Evolutionary conservation across 2,329 filamentous ascomycete species (phyloP).

Genomic region (Beauveria bassiana): DNA sequence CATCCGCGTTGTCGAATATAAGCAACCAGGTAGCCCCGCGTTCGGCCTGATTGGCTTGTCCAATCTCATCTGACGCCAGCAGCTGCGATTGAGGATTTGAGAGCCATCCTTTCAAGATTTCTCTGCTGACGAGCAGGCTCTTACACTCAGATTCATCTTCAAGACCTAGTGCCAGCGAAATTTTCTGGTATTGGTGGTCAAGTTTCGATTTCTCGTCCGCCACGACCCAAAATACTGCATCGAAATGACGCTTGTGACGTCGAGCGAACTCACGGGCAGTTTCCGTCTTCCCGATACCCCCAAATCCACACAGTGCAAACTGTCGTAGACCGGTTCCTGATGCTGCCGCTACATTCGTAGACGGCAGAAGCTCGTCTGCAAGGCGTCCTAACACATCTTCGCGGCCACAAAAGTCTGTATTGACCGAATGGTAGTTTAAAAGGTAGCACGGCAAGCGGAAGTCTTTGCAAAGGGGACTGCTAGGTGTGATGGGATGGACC

Average conservation of each 20-base stretch:
- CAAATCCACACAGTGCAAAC: constrained; percentile 10
- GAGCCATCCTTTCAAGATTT: constrained; percentile 5
- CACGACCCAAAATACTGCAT: constrained; percentile 9
- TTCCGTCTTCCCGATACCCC: constrained; percentile 10
- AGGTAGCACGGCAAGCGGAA: background rate
- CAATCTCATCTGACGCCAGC: background rate
- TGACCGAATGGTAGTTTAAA: background rate
- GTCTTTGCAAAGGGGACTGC: background rate
- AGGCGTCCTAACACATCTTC: constrained; percentile 9
- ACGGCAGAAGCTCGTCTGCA: constrained; percentile 3
- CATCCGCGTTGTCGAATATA: constrained; percentile 11
- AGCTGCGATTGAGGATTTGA: background rate
- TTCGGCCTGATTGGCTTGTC: background rate
- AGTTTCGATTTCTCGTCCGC: constrained; percentile 8
- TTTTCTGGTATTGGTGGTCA: constrained; percentile 7
- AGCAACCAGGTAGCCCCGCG: constrained; percentile 8
- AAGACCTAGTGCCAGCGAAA: constrained; percentile 3
- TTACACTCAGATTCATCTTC: constrained; percentile 9
- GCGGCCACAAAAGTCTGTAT: constrained; percentile 8
- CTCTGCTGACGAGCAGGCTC: constrained; percentile 8
- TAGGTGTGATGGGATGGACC: background rate
- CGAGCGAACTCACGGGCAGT: constrained; percentile 7
- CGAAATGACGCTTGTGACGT: background rate
- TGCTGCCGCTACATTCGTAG: background rate
- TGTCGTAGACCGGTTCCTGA: background rate